These are phyloP conservation scores for Aspergillus novofumigatus DNA, from an alignment of 2,329 filamentous ascomycete species.

Conservation along the genomic window DNA sequence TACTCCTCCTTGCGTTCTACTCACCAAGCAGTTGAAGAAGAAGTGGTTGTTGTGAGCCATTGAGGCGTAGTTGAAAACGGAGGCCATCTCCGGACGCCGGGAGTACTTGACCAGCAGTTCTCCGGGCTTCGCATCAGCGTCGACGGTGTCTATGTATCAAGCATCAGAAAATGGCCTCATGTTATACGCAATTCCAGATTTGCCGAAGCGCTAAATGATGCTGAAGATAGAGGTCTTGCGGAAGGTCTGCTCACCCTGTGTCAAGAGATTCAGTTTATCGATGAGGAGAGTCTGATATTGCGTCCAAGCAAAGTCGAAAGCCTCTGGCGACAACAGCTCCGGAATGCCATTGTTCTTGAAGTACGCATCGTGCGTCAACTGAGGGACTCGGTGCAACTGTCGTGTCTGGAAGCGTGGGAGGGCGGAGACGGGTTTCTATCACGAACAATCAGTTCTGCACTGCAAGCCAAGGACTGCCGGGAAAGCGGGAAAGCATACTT, in stretches of 20 bases:
- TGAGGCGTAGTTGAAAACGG: slow-evolving; percentile 91
- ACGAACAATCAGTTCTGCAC: slow-evolving; percentile 2
- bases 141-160: slow-evolving; percentile 54
- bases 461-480: slow-evolving; percentile 4
- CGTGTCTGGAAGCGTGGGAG: slow-evolving; percentile 35
- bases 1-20: slow-evolving; percentile 8
- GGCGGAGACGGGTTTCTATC: slow-evolving; percentile 32
- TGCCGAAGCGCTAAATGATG: not conserved
- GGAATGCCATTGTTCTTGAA: slow-evolving; percentile 56
- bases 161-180: not conserved
- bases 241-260: slow-evolving; percentile 55
- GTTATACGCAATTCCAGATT: not conserved
- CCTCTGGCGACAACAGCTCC: slow-evolving; percentile 65
- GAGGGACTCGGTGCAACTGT: slow-evolving; percentile 44
- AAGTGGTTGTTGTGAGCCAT: slow-evolving; percentile 87
- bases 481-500: slow-evolving; percentile 25
- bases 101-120: slow-evolving; percentile 70
- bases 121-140: slow-evolving; percentile 59
- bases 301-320: slow-evolving; percentile 73
- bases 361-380: slow-evolving; percentile 44
- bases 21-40: slow-evolving; percentile 47
- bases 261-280: slow-evolving; percentile 70
- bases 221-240: not conserved
- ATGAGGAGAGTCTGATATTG: slow-evolving; percentile 74
- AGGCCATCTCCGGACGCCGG: slow-evolving; percentile 71